Evolutionary conservation across 768 basidiomycete genomes (phyloP).

Genomic region (Mycena sanguinolenta): DNA sequence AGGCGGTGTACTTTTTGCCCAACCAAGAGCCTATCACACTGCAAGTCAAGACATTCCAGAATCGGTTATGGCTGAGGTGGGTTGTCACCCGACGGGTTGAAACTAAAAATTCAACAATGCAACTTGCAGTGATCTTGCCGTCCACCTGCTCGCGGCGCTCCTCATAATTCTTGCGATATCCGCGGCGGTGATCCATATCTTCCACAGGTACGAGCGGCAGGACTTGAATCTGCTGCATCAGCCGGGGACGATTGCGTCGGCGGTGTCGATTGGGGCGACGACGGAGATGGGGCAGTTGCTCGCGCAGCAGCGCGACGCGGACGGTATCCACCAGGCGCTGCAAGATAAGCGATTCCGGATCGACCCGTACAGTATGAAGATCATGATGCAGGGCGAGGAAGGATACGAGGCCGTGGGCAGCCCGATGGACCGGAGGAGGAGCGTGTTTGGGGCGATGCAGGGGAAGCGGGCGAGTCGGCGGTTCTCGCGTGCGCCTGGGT

Average conservation of each 20-base stretch:
- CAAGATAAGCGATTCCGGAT: conserved; percentile 64
- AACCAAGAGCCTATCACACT: conserved; percentile 51
- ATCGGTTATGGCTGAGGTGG: conserved; percentile 65
- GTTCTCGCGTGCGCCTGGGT: conserved; percentile 29
- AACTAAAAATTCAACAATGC: background rate
- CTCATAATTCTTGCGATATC: conserved; percentile 61
- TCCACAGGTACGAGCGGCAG: conserved; percentile 60
- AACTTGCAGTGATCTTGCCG: conserved; percentile 52
- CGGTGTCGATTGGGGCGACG: conserved; percentile 66
- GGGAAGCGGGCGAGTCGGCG: conserved; percentile 29
- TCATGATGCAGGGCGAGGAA: conserved; percentile 66
- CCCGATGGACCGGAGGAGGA: conserved; percentile 48
- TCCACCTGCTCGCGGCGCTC: conserved; percentile 57
- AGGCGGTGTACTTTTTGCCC: conserved; percentile 64
- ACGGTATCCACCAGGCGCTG: conserved; percentile 58
- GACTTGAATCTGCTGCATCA: conserved; percentile 59
- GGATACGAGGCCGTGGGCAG: conserved; percentile 59
- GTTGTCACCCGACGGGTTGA: conserved; percentile 1
- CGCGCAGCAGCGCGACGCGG: conserved; percentile 53
- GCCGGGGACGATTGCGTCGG: conserved; percentile 70
- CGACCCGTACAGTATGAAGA: conserved; percentile 62
- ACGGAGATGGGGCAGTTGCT: conserved; percentile 63
- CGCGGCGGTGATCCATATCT: conserved; percentile 59
- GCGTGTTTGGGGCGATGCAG: conserved; percentile 52
- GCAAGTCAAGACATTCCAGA: conserved; percentile 57